phyloP scores from a whole-genome alignment of 371 early-diverging fungal genomes.

The Rhizopus arrhizus region DNA sequence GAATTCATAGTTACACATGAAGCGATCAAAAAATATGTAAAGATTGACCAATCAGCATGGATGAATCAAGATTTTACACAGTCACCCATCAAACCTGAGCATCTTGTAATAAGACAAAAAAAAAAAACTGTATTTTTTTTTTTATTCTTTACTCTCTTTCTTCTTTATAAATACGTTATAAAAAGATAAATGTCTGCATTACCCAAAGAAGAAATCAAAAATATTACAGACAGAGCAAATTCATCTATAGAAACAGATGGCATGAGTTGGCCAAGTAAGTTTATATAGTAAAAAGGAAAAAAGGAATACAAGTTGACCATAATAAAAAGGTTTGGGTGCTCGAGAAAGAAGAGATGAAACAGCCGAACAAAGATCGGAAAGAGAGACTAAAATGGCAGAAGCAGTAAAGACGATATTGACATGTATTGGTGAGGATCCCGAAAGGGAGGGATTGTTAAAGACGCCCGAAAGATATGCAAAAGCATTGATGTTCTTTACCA shows the following conservation, averaged over 20 bases:
- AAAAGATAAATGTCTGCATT: conserved; percentile 6
- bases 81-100: conserved; percentile 13
- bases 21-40: not conserved
- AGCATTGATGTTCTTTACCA: conserved; percentile 95
- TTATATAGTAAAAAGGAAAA: not conserved
- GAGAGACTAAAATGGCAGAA: conserved; percentile 77
- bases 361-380: conserved; percentile 63
- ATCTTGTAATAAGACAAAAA: conserved; percentile 4
- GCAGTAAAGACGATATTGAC: conserved; percentile 89
- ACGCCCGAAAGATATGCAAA: conserved; percentile 97
- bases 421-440: conserved; percentile 94
- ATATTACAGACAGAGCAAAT: conserved; percentile 22
- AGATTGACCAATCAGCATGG: conserved; percentile 12
- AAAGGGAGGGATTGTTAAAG: conserved; percentile 92
- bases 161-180: conserved; percentile 2
- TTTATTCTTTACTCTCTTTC: conserved; percentile 17
- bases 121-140: conserved; percentile 5
- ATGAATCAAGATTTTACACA: not conserved
- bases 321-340: conserved; percentile 63
- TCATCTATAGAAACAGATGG: conserved; percentile 50
- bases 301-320: not conserved
- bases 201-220: conserved; percentile 12
- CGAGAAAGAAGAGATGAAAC: conserved; percentile 78
- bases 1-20: not conserved
- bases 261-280: conserved; percentile 58